Conservation (phyloP, 2,329 filamentous ascomycete species). For the Fusarium buxicola region DNA sequence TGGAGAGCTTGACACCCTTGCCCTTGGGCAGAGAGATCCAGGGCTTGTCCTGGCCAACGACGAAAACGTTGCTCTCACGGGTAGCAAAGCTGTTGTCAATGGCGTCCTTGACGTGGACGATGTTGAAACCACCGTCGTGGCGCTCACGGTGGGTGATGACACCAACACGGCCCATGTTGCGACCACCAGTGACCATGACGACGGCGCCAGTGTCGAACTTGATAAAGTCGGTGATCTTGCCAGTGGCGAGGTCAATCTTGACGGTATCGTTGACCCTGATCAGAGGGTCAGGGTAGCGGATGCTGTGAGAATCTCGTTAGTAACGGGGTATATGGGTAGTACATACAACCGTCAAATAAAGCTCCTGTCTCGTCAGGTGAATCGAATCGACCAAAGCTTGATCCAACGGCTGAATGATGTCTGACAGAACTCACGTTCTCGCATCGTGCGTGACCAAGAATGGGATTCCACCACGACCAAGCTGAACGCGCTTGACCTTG, state of each 20-base stretch:
- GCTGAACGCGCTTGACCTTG: conserved; percentile 99
- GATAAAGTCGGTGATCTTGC: conserved; percentile 99
- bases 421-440: conserved; percentile 98
- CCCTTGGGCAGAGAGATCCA: conserved; percentile 99
- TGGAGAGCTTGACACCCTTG: conserved; percentile 99
- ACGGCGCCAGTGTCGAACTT: conserved; percentile 98
- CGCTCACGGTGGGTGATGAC: conserved; percentile 99
- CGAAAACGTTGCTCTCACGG: conserved; percentile 99
- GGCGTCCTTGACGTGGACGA: conserved; percentile 99
- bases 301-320: conserved; percentile 70
- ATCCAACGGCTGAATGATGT: conserved; percentile 99
- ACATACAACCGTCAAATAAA: conserved; percentile 68
- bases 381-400: conserved; percentile 88
- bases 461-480: conserved; percentile 99
- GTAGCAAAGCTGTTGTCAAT: conserved; percentile 99
- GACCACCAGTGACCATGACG: conserved; percentile 98
- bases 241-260: conserved; percentile 96
- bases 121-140: conserved; percentile 99
- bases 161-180: conserved; percentile 99
- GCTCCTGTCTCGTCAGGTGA: conserved; percentile 51
- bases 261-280: conserved; percentile 99
- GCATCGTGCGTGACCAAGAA: conserved; percentile 99
- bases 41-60: conserved; percentile 98
- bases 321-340: conserved; percentile 46
- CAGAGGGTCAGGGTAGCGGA: conserved; percentile 97